Evolutionary conservation across 306 rosid species (phyloP).

Genomic region (Clitoria ternatea): DNA sequence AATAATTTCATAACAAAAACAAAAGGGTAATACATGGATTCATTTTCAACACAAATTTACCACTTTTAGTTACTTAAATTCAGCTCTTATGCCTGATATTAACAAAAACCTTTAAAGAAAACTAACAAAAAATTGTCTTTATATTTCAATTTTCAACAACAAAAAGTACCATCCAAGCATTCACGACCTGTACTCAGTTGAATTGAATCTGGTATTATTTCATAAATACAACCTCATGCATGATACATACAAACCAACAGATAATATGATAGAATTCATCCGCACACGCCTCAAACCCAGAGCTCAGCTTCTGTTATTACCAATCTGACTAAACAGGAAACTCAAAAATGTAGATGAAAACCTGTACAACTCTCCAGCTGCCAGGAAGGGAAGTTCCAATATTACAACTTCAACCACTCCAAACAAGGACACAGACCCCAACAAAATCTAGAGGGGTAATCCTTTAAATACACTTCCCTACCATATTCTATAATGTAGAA

Average conservation of each 20-base stretch:
- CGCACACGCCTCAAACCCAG: conserved; percentile 11
- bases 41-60: too few relatives aligned
- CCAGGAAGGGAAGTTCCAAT: not conserved
- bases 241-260: not conserved
- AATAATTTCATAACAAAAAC: too few relatives aligned
- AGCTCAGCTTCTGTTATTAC: conserved; percentile 1
- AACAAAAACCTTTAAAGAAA: too few relatives aligned
- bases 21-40: too few relatives aligned
- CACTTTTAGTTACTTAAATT: too few relatives aligned
- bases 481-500: conserved; percentile 75
- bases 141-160: not conserved
- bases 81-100: too few relatives aligned
- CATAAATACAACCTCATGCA: not conserved
- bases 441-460: conserved; percentile 78
- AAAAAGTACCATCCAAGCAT: not conserved
- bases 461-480: conserved; percentile 87
- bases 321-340: not conserved
- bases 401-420: conserved; percentile 87
- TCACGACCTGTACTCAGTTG: not conserved
- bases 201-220: conserved; percentile 16
- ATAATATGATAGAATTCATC: not conserved
- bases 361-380: not conserved
- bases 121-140: too few relatives aligned
- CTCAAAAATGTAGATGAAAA: not conserved
- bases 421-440: conserved; percentile 98